These are phyloP conservation scores for Cinnamomum chago DNA, from an alignment of 164 flowering plant species.

Conservation along the genomic window DNA sequence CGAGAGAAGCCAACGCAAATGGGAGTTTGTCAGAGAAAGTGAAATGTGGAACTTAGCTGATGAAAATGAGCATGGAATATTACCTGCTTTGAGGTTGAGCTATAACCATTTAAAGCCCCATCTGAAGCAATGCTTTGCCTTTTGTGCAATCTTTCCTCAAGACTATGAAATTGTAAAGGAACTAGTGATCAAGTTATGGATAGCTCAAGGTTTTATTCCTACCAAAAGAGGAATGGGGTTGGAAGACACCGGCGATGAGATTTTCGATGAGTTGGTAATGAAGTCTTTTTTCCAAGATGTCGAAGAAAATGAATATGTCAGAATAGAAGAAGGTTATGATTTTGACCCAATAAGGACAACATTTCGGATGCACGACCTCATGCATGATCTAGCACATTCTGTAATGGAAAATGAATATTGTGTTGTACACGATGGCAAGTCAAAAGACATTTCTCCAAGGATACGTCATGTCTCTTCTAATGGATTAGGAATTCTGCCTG, in stretches of 20 bases:
- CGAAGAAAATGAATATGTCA: too few species aligned
- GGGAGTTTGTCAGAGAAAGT: background rate
- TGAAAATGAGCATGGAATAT: background rate
- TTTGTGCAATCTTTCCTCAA: constrained; percentile 8
- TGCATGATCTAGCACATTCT: constrained; percentile 4
- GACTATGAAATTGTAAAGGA: background rate
- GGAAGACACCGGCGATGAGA: background rate
- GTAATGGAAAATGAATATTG: background rate
- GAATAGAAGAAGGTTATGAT: too few species aligned
- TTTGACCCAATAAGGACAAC: too few species aligned
- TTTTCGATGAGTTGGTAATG: background rate
- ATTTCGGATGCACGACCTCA: constrained; percentile 10
- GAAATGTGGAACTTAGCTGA: background rate
- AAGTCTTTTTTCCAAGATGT: constrained; percentile 3
- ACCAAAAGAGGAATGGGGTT: background rate
- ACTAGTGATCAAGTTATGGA: constrained; percentile 3
- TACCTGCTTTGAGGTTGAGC: constrained; percentile 5
- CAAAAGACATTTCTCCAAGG: too few species aligned
- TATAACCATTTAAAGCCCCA: constrained; percentile 4
- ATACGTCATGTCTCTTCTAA: constrained; percentile 5
- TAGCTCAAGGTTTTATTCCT: constrained; percentile 4
- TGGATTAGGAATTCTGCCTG: background rate
- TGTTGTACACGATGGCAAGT: background rate
- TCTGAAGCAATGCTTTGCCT: constrained; percentile 4
- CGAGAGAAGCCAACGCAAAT: background rate